Percentiles rank a stretch among this genome's conserved stretches.
phyloP scores from a whole-genome alignment of 768 basidiomycete genomes.

The Termitomyces sp. region DNA sequence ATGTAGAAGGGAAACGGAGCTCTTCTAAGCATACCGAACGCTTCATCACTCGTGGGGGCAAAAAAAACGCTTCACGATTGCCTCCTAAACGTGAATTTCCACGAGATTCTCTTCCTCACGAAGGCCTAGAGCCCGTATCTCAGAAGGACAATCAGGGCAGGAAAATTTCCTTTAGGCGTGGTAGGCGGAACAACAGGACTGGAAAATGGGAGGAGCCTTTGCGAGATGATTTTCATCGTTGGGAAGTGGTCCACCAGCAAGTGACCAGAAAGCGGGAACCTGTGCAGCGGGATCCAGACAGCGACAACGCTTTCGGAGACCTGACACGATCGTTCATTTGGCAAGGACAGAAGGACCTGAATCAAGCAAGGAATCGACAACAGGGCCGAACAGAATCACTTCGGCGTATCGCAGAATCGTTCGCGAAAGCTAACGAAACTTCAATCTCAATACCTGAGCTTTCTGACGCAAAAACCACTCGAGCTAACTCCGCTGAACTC shows the following conservation, averaged over 20 bases:
- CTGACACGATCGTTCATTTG: background rate
- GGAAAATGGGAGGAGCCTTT: constrained; percentile 7
- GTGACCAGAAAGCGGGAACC: background rate
- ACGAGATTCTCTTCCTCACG: constrained; percentile 17
- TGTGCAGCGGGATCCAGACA: background rate
- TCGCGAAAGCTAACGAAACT: background rate
- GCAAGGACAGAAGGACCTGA: constrained; percentile 1
- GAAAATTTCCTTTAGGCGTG: constrained; percentile 11
- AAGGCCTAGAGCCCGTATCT: background rate
- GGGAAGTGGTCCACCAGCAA: background rate
- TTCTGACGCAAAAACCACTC: constrained; percentile 9
- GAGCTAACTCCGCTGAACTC: constrained; percentile 12
- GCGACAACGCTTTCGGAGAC: background rate
- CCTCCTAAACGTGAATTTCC: constrained; percentile 9
- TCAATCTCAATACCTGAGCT: constrained; percentile 13
- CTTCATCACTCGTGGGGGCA: background rate
- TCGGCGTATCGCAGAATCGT: background rate
- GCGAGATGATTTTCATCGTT: background rate
- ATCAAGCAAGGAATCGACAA: background rate
- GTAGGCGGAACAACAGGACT: constrained; percentile 2
- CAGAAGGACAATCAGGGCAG: background rate
- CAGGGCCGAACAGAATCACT: background rate
- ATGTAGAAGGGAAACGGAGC: background rate
- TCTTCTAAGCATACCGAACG: background rate
- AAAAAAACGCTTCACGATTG: background rate